Conservation (phyloP, 208 protist species). For the Phytomonas francai region DNA sequence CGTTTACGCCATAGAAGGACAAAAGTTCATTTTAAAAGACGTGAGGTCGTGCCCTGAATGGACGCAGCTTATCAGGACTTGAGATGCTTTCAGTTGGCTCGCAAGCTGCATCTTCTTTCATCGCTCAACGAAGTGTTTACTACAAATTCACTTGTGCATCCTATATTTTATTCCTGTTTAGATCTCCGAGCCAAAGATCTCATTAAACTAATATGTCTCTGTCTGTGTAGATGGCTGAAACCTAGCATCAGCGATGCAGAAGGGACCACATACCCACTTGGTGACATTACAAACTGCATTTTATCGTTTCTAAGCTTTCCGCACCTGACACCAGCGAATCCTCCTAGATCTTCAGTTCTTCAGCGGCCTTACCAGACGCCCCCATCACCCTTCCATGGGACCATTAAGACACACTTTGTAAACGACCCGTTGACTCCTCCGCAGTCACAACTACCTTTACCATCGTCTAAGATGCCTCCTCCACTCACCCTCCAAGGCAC, state of each 20-base stretch:
- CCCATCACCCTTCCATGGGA: neutral
- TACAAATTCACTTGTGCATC: constrained; percentile 44
- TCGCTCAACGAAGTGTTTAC: constrained; percentile 42
- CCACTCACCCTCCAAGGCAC: neutral
- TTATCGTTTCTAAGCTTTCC: constrained; percentile 60
- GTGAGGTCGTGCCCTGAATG: constrained; percentile 1
- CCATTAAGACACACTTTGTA: neutral
- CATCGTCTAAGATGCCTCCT: neutral
- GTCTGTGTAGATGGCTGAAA: constrained; percentile 29
- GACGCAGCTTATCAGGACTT: constrained; percentile 30
- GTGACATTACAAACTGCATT: constrained; percentile 20
- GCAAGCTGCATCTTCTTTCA: constrained; percentile 55
- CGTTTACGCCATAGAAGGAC: neutral
- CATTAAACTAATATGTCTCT: constrained; percentile 30
- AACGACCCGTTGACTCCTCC: neutral
- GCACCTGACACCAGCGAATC: neutral
- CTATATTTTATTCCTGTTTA: constrained; percentile 60
- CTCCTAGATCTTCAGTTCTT: neutral
- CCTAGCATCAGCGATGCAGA: neutral
- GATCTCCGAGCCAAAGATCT: constrained; percentile 27
- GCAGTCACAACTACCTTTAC: neutral
- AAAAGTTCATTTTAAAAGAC: neutral
- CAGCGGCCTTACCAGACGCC: neutral
- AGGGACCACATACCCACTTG: constrained; percentile 6
- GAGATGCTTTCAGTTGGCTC: constrained; percentile 53